These are phyloP conservation scores for Nakazawaea holstii DNA, from an alignment of 805 yeast genomes.

Conservation along the genomic window DNA sequence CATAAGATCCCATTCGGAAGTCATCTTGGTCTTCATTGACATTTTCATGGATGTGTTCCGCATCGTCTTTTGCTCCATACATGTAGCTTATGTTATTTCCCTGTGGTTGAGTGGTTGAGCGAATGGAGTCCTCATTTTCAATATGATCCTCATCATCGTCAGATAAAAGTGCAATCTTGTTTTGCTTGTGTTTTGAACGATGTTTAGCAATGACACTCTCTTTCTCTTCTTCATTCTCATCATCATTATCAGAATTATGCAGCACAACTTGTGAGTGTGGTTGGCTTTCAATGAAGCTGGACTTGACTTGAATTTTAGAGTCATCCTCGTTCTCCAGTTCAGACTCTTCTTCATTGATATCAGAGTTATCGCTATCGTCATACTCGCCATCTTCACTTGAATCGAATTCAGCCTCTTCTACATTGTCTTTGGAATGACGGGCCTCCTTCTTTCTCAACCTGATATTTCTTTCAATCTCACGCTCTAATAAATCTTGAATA, in stretches of 20 bases:
- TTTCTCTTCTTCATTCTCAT: constrained; percentile 21
- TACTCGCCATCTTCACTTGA: constrained; percentile 19
- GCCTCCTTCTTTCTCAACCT: constrained; percentile 11
- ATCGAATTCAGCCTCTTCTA: constrained; percentile 12
- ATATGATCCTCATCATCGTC: constrained; percentile 17
- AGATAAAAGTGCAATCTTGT: neutral
- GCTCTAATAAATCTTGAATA: constrained; percentile 18
- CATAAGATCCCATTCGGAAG: constrained; percentile 11
- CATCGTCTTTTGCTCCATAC: constrained; percentile 4
- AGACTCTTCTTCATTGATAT: constrained; percentile 13
- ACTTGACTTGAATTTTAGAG: constrained; percentile 16
- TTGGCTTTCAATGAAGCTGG: constrained; percentile 9
- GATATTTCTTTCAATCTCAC: constrained; percentile 16
- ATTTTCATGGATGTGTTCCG: constrained; percentile 14
- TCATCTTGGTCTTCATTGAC: constrained; percentile 17
- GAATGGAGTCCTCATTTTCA: constrained; percentile 12
- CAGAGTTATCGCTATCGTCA: constrained; percentile 20
- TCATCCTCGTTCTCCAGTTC: constrained; percentile 20
- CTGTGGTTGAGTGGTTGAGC: neutral
- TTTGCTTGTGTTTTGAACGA: constrained; percentile 4
- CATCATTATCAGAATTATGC: constrained; percentile 9
- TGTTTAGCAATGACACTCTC: constrained; percentile 5
- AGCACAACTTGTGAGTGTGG: neutral
- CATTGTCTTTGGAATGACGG: constrained; percentile 11
- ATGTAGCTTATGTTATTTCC: constrained; percentile 2